Conservation (phyloP, 2,329 filamentous ascomycete genomes). For the Colletotrichum camelliae region DNA sequence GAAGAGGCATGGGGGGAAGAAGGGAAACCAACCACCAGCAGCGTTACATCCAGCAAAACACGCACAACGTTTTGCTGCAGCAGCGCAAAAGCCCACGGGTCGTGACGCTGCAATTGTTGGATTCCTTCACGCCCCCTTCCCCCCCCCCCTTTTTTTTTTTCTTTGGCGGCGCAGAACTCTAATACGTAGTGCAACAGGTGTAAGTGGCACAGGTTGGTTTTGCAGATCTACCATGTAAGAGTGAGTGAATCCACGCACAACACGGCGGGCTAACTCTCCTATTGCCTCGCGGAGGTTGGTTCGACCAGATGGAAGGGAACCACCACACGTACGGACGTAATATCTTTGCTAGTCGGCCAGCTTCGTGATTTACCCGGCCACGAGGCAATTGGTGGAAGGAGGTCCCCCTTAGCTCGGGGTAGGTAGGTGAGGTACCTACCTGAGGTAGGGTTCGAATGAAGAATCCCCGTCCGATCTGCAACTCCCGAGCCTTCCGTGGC, state of each 20-base stretch:
- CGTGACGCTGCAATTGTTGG: neutral
- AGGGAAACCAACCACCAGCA: neutral
- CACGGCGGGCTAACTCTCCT: neutral
- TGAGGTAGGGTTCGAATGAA: neutral
- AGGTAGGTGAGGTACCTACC: neutral
- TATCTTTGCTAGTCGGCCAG: neutral
- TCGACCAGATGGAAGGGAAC: neutral
- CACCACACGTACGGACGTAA: neutral
- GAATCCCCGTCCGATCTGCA: conserved; percentile 1
- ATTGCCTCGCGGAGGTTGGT: neutral
- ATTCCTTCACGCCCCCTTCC: neutral
- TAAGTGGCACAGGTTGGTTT: neutral
- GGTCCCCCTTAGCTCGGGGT: neutral
- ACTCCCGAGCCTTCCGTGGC: neutral
- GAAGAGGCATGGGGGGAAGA: neutral
- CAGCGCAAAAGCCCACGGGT: neutral
- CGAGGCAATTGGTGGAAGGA: neutral
- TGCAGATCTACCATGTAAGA: neutral
- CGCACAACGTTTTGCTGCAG: neutral
- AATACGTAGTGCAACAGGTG: neutral
- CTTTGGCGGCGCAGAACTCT: neutral
- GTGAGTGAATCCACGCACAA: neutral
- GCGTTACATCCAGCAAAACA: neutral
- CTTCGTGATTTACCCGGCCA: neutral
- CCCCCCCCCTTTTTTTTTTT: neutral